phyloP scores from a whole-genome alignment of 495 filamentous ascomycete genomes.

The Rhizodiscina lignyota region DNA sequence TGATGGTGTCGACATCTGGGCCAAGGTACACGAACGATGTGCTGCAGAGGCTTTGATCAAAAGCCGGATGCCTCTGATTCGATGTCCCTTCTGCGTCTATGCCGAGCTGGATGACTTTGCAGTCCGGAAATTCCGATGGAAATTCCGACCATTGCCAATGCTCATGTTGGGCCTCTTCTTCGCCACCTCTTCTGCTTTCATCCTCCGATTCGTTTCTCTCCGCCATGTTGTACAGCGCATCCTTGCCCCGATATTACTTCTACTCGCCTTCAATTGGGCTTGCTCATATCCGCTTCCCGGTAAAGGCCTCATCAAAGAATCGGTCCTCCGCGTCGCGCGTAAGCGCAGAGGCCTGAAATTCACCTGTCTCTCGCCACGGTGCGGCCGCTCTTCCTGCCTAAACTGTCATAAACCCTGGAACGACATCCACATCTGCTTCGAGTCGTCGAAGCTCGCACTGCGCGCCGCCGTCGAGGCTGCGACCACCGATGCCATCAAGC shows the following conservation, averaged over 20 bases:
- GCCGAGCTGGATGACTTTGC: constrained; percentile 74
- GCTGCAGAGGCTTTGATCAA: constrained; percentile 55
- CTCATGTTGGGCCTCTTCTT: too few species aligned
- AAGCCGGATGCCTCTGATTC: constrained; percentile 55
- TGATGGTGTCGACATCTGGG: constrained; percentile 49
- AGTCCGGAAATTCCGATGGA: too few species aligned
- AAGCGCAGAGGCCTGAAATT: constrained; percentile 54
- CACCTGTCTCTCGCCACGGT: constrained; percentile 49
- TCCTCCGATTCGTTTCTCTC: too few species aligned
- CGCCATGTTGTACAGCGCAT: too few species aligned
- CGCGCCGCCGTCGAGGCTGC: constrained; percentile 79
- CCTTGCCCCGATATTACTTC: too few species aligned
- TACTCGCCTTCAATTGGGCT: too few species aligned
- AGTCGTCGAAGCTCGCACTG: constrained; percentile 47
- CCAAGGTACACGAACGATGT: constrained; percentile 59
- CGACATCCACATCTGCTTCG: constrained; percentile 51
- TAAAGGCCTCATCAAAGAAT: too few species aligned
- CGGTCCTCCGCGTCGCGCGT: constrained; percentile 45
- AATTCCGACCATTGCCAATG: too few species aligned
- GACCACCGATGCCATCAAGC: constrained; percentile 84
- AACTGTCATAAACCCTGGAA: constrained; percentile 48
- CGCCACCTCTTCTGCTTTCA: too few species aligned
- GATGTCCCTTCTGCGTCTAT: constrained; percentile 83
- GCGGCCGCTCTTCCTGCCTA: constrained; percentile 58
- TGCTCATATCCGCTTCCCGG: too few species aligned